These are phyloP conservation scores for Holtermannia corniformis DNA, from an alignment of 768 basidiomycete genomes.

Conservation along the genomic window DNA sequence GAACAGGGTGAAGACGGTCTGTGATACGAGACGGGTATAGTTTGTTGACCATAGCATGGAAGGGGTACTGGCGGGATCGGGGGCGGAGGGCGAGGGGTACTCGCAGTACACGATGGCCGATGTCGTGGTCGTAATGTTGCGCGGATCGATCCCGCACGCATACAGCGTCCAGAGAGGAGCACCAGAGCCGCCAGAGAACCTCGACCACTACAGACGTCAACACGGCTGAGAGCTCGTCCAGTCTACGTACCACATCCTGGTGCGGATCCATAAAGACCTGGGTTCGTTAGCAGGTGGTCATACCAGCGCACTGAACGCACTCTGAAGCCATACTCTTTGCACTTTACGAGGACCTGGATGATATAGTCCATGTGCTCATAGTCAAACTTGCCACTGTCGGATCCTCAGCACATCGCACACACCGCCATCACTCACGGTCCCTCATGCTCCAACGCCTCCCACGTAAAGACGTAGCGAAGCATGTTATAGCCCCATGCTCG, in stretches of 20 bases:
- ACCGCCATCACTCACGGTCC: constrained; percentile 69
- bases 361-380: constrained; percentile 87
- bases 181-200: constrained; percentile 92
- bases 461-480: constrained; percentile 69
- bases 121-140: constrained; percentile 73
- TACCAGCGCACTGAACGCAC: constrained; percentile 18
- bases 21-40: constrained; percentile 75
- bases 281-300: background rate
- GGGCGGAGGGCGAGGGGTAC: constrained; percentile 56
- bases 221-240: background rate
- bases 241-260: constrained; percentile 71
- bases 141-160: constrained; percentile 83
- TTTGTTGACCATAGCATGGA: constrained; percentile 98
- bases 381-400: constrained; percentile 71
- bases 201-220: constrained; percentile 81
- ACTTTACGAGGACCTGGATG: constrained; percentile 71
- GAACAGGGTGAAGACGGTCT: constrained; percentile 90
- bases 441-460: constrained; percentile 86
- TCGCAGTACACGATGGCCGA: constrained; percentile 81
- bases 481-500: constrained; percentile 91
- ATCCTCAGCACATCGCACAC: background rate
- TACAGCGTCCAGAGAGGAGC: constrained; percentile 69
- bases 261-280: constrained; percentile 82
- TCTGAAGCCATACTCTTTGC: constrained; percentile 84
- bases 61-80: constrained; percentile 67